Conservation (phyloP, 495 filamentous ascomycete species). For the Immersiella caudata region DNA sequence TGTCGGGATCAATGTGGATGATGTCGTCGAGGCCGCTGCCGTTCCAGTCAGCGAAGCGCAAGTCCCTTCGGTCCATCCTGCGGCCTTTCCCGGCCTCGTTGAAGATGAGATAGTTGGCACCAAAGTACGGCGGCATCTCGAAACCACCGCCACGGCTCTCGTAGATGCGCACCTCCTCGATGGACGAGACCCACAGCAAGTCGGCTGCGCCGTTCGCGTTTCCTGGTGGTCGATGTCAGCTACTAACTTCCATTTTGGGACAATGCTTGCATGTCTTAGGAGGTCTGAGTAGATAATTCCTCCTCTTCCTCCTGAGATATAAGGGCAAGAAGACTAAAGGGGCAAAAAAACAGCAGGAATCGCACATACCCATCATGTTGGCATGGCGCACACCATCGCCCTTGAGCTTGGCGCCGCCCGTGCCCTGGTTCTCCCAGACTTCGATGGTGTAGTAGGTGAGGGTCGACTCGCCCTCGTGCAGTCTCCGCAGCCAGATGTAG, state of each 20-base stretch:
- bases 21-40: conserved; percentile 38
- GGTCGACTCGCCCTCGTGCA: no score
- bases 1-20: conserved; percentile 25
- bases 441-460: no score
- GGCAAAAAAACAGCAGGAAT: no score
- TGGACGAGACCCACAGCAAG: background rate
- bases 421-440: conserved; percentile 26
- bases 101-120: conserved; percentile 18
- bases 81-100: background rate
- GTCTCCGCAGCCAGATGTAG: background rate
- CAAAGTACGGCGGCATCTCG: conserved; percentile 6
- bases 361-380: no score
- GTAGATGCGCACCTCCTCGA: background rate
- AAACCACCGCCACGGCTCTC: background rate
- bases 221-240: no score
- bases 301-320: no score
- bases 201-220: background rate
- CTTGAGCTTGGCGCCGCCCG: conserved; percentile 24
- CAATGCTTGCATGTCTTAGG: no score
- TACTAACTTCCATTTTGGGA: no score
- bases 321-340: no score
- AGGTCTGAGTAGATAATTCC: no score
- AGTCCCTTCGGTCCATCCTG: conserved; percentile 27
- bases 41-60: conserved; percentile 37
- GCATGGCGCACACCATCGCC: conserved; percentile 24